phyloP scores from a whole-genome alignment of 148 eudicot species.

The Rhododendron molle region DNA sequence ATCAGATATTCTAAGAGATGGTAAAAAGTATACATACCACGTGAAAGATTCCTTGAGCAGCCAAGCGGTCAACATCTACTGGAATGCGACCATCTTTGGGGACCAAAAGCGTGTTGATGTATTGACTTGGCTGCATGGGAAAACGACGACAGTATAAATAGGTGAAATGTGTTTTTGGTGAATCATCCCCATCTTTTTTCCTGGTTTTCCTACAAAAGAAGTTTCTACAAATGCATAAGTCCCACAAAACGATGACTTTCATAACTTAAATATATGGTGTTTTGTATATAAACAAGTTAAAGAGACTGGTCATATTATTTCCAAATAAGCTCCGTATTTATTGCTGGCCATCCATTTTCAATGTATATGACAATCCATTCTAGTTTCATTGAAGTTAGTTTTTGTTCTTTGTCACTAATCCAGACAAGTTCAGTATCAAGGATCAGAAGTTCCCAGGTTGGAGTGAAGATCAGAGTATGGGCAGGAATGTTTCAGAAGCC shows the following conservation, averaged over 20 bases:
- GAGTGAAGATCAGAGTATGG: background rate
- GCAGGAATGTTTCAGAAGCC: background rate
- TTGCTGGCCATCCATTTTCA: background rate
- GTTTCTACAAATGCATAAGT: background rate
- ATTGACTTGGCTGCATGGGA: slow-evolving; percentile 66
- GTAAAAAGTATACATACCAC: slow-evolving; percentile 52
- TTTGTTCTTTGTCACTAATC: background rate
- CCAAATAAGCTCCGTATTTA: background rate
- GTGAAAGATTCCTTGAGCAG: slow-evolving; percentile 49
- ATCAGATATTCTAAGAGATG: background rate
- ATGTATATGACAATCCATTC: background rate
- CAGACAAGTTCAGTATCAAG: background rate
- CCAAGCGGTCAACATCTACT: slow-evolving; percentile 47
- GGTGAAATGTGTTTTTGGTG: background rate
- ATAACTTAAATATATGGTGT: background rate
- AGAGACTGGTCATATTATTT: background rate
- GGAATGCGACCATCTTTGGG: slow-evolving; percentile 71
- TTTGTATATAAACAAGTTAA: background rate
- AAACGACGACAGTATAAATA: slow-evolving; percentile 1
- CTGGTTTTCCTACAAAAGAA: background rate
- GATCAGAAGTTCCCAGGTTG: background rate
- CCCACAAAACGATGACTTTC: background rate
- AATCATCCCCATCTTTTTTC: background rate
- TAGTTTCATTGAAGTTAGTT: background rate
- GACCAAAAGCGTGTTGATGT: slow-evolving; percentile 76